Percentiles rank a stretch among this genome's conserved stretches.
Conservation (phyloP, 108 stramenopile genomes). For the Skeletonema marinoi region DNA sequence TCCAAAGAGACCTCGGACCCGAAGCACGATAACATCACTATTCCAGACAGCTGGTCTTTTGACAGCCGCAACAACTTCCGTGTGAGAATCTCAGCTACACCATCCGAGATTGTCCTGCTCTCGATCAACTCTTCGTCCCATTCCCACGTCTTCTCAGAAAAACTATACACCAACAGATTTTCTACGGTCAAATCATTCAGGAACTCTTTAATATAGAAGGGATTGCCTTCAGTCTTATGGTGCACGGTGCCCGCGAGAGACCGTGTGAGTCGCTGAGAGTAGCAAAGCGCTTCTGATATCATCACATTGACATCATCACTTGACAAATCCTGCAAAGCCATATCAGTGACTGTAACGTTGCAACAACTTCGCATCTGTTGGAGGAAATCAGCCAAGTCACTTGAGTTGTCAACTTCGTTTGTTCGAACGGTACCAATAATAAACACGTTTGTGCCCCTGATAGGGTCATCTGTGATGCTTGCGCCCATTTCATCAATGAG, state of each 20-base stretch:
- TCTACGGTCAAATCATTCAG: conserved; percentile 27
- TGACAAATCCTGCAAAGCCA: conserved; percentile 13
- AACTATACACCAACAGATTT: conserved; percentile 33
- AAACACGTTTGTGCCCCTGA: conserved; percentile 16
- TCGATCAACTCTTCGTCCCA: conserved; percentile 52
- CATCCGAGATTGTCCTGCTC: conserved; percentile 1
- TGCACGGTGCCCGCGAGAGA: conserved; percentile 18
- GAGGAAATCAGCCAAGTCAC: conserved; percentile 14
- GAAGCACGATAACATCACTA: conserved; percentile 31
- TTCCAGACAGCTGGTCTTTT: conserved; percentile 4
- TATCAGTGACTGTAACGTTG: conserved; percentile 19
- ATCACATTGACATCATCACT: conserved; percentile 16
- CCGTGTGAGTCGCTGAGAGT: conserved; percentile 19
- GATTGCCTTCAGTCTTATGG: conserved; percentile 53
- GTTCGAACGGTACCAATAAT: conserved; percentile 56
- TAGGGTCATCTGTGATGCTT: neutral
- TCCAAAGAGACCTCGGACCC: conserved; percentile 20
- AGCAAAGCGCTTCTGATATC: conserved; percentile 20
- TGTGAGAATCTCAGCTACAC: conserved; percentile 21
- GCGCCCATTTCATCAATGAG: conserved; percentile 31
- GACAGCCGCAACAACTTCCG: conserved; percentile 23
- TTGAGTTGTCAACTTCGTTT: conserved; percentile 45
- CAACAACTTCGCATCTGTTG: neutral
- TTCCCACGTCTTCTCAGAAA: conserved; percentile 42
- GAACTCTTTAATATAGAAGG: conserved; percentile 40